Percentiles rank a stretch among this genome's conserved stretches.
phyloP scores from a whole-genome alignment of 257 asterid species.

The Orobanche coerulescens region DNA sequence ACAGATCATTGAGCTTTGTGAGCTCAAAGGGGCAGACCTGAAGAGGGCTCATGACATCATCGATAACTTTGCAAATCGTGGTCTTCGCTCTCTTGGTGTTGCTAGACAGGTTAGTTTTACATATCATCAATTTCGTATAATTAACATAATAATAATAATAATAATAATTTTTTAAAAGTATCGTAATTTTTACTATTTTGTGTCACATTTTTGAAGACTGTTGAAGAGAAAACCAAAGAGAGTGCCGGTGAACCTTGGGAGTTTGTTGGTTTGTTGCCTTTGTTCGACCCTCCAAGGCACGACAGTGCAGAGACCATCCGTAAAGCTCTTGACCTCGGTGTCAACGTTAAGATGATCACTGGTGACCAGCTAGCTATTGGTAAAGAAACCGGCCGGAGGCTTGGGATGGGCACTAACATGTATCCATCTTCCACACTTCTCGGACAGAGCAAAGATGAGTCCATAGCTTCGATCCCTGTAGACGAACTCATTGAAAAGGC shows the following conservation, averaged over 20 bases:
- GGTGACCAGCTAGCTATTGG: conserved; percentile 94
- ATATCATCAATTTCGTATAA: not conserved
- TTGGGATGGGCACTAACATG: conserved; percentile 96
- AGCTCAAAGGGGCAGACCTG: conserved; percentile 43
- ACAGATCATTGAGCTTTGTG: conserved; percentile 76
- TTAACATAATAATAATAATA: not conserved
- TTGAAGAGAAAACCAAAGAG: conserved; percentile 61
- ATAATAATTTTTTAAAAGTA: too few species aligned
- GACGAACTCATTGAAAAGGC: conserved; percentile 91
- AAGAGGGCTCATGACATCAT: conserved; percentile 57
- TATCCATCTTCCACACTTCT: conserved; percentile 90
- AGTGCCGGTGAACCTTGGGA: conserved; percentile 70
- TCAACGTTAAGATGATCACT: conserved; percentile 86
- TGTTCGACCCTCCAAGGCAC: conserved; percentile 92
- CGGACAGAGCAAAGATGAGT: conserved; percentile 63
- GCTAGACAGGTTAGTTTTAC: conserved; percentile 45
- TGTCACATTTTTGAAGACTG: conserved; percentile 30
- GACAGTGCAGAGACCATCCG: conserved; percentile 86
- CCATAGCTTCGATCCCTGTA: conserved; percentile 62
- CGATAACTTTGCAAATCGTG: conserved; percentile 75
- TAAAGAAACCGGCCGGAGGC: conserved; percentile 83
- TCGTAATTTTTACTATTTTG: not conserved
- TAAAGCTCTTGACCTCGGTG: conserved; percentile 86
- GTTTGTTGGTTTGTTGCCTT: conserved; percentile 71
- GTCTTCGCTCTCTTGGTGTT: conserved; percentile 83